Base-by-base conservation (phyloP, 768 basidiomycete species). In the Pleurotus tuoliensis region DNA sequence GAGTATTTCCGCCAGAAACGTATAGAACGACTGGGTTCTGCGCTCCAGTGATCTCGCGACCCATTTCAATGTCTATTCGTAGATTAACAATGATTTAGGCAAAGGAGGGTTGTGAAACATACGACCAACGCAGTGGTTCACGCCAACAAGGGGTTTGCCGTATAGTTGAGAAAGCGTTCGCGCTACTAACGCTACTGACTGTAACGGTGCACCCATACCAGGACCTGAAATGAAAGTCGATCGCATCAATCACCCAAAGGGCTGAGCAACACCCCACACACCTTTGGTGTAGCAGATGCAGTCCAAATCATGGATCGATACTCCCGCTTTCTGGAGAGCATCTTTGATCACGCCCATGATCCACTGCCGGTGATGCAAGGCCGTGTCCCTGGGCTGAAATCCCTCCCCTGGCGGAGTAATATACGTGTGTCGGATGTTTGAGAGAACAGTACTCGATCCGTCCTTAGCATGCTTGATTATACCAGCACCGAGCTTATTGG, bases 111-210 rank as follows among this genome's bases (percentile, higher is more conserved):
- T 9, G 8, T 34, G 30, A 34, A 34, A 73, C 92, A 71, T 66
- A 98, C 97, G 97, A 48, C 97, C 97, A 30, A 99, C 87, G 64
- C 97, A 99, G 70, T 99, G 97, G 69, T 99, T 99, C n/a, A 98
- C 97, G 1, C 94, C 95, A 3, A 99, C 85, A 4, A 99, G 78
- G 3, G 97, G 96, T 66, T 97, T 98, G 63, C 83, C 72, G 69
- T 88, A 94, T 57, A 99, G 69, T 3, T 97, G 80, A 1, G 93
- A 88, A 34, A 99, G 76, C 0, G 92, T 96, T 47, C 97, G 81
- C 0, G 97, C 97, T 30, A 98, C 90, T 24, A 99, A 74, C 1
- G 92, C 95, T 12, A 98, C 94, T 2, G 95, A 94, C 65, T 96
- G 94, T 37, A 99, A 71, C 1, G 97, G 97, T 37, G 92, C 94